phyloP scores from a whole-genome alignment of 495 filamentous ascomycete genomes.

The Hypoxylon cercidicola region DNA sequence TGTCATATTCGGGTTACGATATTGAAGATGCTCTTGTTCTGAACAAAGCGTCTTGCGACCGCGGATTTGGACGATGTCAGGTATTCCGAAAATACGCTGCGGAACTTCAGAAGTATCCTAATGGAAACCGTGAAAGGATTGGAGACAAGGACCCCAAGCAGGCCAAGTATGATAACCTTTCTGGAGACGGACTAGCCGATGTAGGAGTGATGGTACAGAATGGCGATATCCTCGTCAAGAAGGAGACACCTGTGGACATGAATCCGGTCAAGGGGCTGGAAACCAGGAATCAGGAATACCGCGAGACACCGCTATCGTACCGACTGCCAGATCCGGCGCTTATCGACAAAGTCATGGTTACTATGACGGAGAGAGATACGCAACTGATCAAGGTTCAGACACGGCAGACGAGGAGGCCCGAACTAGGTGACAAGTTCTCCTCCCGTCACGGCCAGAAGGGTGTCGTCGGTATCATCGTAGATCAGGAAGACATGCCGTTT shows the following conservation, averaged over 20 bases:
- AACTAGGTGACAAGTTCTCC: conserved; percentile 98
- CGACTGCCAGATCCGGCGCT: conserved; percentile 84
- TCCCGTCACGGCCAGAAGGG: conserved; percentile 99
- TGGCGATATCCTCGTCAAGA: conserved; percentile 89
- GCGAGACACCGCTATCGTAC: conserved; percentile 79
- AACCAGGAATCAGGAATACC: conserved; percentile 68
- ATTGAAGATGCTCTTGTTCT: conserved; percentile 98
- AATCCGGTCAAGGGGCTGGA: conserved; percentile 72
- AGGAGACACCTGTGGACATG: conserved; percentile 80
- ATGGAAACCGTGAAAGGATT: conserved; percentile 79
- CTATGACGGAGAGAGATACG: conserved; percentile 82
- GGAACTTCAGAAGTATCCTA: conserved; percentile 81
- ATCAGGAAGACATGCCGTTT: conserved; percentile 98
- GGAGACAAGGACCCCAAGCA: conserved; percentile 71
- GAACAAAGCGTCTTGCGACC: conserved; percentile 93
- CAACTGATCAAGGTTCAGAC: conserved; percentile 90
- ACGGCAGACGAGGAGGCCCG: conserved; percentile 89
- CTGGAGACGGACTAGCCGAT: conserved; percentile 81
- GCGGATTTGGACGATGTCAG: conserved; percentile 95
- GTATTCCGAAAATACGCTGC: conserved; percentile 90
- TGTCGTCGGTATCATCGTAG: conserved; percentile 93
- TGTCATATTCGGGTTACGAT: conserved; percentile 99
- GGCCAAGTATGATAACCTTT: conserved; percentile 77
- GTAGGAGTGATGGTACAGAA: conserved; percentile 78
- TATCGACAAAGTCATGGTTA: conserved; percentile 94